Conservation (phyloP, 306 rosid genomes). For the Quercus cerris region DNA sequence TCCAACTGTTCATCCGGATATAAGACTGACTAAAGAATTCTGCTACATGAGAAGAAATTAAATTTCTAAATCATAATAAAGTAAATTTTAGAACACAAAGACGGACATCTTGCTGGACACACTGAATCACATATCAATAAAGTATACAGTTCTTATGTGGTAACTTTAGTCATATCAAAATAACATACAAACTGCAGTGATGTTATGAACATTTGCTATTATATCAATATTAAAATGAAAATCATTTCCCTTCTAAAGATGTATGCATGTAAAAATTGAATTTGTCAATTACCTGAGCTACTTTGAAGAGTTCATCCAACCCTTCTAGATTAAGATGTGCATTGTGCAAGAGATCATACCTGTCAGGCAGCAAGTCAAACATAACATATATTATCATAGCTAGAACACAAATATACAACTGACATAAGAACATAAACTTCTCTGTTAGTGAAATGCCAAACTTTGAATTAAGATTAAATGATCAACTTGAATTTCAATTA, state of each 20-base stretch:
- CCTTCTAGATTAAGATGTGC: conserved; percentile 94
- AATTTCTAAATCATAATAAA: too few species aligned
- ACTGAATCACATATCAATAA: too few species aligned
- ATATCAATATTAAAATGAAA: background rate
- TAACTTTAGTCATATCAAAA: too few species aligned
- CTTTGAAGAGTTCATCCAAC: conserved; percentile 86
- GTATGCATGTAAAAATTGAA: background rate
- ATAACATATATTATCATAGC: conserved; percentile 7
- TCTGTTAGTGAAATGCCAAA: background rate
- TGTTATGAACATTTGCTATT: background rate
- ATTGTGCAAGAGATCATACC: conserved; percentile 96
- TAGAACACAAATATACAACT: conserved; percentile 2
- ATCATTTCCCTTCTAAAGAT: background rate
- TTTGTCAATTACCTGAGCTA: conserved; percentile 72
- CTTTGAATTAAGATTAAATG: background rate
- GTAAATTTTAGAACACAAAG: too few species aligned
- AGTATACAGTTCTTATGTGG: too few species aligned
- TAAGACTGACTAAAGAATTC: too few species aligned
- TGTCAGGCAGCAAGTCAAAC: conserved; percentile 39
- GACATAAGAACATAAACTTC: conserved; percentile 15
- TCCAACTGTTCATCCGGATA: too few species aligned
- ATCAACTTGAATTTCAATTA: conserved; percentile 6
- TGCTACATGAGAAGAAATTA: too few species aligned
- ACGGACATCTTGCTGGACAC: too few species aligned
- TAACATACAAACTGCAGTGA: background rate